These are phyloP conservation scores for Cadophora malorum DNA, from an alignment of 2,329 filamentous ascomycete genomes.

Conservation along the genomic window DNA sequence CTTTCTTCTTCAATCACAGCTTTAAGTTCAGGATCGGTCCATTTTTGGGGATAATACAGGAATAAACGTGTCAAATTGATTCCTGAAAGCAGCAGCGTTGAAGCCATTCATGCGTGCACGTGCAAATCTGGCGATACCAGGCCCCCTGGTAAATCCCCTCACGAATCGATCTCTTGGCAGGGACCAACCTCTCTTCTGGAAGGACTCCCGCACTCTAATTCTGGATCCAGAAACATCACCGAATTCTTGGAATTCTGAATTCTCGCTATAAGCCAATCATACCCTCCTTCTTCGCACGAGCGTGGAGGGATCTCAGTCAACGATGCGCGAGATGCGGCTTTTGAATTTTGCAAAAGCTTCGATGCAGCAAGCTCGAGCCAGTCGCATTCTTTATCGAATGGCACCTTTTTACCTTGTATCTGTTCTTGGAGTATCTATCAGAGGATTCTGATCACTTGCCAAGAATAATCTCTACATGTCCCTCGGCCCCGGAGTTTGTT, in stretches of 20 bases:
- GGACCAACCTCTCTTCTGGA: constrained; percentile 13
- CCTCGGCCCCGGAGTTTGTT: not conserved
- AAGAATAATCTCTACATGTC: not conserved
- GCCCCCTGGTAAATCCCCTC: not conserved
- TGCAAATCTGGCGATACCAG: not conserved
- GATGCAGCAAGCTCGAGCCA: not conserved
- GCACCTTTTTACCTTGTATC: no score
- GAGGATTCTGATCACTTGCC: not conserved
- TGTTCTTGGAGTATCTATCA: not conserved
- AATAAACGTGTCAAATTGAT: not conserved
- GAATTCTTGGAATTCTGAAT: not conserved
- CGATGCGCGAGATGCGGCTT: not conserved
- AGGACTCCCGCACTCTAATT: not conserved
- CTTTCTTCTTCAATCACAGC: not conserved
- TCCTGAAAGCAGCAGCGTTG: not conserved
- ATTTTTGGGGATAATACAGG: not conserved
- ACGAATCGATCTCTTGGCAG: constrained; percentile 13
- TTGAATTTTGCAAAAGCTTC: not conserved
- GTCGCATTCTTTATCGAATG: no score
- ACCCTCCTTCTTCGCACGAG: constrained; percentile 5
- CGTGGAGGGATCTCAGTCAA: not conserved
- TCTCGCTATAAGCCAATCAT: constrained; percentile 15
- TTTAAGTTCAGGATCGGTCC: not conserved
- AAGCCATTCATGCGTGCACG: constrained; percentile 18
- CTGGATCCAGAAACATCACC: constrained; percentile 10